These are phyloP conservation scores for Xerocomus amazonicus DNA, from an alignment of 1,284 basidiomycete genomes.

Conservation along the genomic window DNA sequence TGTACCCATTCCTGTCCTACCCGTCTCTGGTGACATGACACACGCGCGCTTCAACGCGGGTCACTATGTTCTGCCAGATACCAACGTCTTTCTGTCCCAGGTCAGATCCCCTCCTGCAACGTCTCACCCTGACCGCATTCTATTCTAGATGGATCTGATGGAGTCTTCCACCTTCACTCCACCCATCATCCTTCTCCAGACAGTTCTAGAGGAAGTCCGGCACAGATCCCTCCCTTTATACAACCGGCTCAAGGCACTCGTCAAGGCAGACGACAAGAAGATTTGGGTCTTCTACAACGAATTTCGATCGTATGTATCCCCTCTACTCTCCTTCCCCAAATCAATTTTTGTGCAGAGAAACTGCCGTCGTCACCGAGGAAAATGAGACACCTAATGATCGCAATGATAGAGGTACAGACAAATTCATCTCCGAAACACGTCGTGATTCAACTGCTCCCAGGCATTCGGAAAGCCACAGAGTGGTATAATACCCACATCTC, in stretches of 20 bases:
- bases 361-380: conserved; percentile 68
- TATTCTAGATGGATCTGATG: conserved; percentile 82
- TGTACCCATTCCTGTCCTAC: conserved; percentile 40
- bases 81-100: conserved; percentile 93
- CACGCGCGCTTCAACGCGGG: conserved; percentile 58
- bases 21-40: conserved; percentile 45
- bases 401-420: conserved; percentile 77
- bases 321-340: background rate
- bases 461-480: conserved; percentile 78
- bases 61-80: conserved; percentile 91
- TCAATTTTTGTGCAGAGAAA: conserved; percentile 51
- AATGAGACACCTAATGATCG: conserved; percentile 86
- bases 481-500: conserved; percentile 83
- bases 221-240: conserved; percentile 92
- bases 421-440: background rate
- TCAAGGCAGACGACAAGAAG: conserved; percentile 76
- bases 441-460: conserved; percentile 36
- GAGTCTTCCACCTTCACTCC: conserved; percentile 72
- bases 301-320: conserved; percentile 62
- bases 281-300: conserved; percentile 94
- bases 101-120: conserved; percentile 18
- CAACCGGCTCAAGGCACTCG: conserved; percentile 83
- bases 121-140: conserved; percentile 1
- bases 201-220: conserved; percentile 93
- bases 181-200: conserved; percentile 89